Percentiles rank a stretch among this genome's conserved stretches.
These are phyloP conservation scores for Arxiozyma slooffiae DNA, from an alignment of 1,139 yeast species.

Conservation along the genomic window DNA sequence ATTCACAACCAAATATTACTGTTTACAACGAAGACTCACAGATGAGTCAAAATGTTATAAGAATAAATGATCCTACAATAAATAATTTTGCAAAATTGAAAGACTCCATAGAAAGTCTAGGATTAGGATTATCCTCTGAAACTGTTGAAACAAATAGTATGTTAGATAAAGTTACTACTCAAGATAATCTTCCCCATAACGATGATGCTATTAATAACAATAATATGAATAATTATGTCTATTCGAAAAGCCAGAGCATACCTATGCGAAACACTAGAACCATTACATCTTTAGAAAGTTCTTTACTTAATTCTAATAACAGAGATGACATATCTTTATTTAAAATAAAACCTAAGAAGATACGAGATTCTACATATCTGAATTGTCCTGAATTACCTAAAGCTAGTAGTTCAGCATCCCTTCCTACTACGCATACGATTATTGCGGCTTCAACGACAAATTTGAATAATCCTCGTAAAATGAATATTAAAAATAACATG, in stretches of 20 bases:
- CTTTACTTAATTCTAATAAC: not conserved
- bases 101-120: not conserved
- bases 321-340: not conserved
- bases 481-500: not conserved
- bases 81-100: not conserved
- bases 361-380: not conserved
- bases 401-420: not conserved
- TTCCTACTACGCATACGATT: not conserved
- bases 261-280: constrained; percentile 1
- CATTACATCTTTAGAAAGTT: not conserved
- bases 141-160: not conserved
- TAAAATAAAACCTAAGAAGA: not conserved
- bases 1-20: not conserved
- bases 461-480: not conserved
- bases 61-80: not conserved
- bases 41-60: not conserved
- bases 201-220: not conserved
- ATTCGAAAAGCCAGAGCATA: not conserved
- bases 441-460: not conserved
- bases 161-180: not conserved
- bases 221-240: not conserved
- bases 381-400: not conserved
- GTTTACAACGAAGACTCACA: not conserved
- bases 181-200: not conserved
- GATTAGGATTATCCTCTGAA: not conserved